Evolutionary conservation across 2,329 filamentous ascomycete genomes (phyloP).

Genomic region (Nigrograna mackinnonii): DNA sequence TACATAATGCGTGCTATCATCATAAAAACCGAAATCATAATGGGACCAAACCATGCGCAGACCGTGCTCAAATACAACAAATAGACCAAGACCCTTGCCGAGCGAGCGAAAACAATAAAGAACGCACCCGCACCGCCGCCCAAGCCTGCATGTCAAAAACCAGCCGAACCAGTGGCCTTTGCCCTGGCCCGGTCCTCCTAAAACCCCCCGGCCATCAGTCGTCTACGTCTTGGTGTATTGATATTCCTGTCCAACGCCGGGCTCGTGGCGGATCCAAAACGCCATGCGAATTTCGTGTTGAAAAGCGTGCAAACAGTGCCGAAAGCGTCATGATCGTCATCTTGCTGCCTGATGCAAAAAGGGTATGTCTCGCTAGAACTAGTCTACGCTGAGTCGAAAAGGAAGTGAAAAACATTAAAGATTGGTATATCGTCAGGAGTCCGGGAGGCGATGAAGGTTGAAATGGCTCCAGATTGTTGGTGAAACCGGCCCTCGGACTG

Average conservation of each 20-base stretch:
- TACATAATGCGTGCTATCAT: conserved; percentile 10
- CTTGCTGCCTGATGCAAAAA: conserved; percentile 36
- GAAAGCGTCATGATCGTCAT: conserved; percentile 33
- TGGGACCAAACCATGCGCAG: conserved; percentile 15
- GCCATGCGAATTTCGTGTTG: conserved; percentile 8
- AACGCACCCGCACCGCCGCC: conserved; percentile 19
- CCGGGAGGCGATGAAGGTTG: conserved; percentile 6
- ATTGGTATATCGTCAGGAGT: conserved; percentile 19
- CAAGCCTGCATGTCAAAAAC: conserved; percentile 6
- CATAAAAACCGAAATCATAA: conserved; percentile 20
- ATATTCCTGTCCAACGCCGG: conserved; percentile 23
- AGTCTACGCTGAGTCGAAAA: conserved; percentile 27
- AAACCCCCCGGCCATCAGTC: conserved; percentile 11
- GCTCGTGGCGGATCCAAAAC: conserved; percentile 12
- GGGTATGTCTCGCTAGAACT: conserved; percentile 41
- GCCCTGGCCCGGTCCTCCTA: conserved; percentile 7
- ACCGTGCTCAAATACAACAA: conserved; percentile 18
- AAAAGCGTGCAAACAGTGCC: conserved; percentile 21
- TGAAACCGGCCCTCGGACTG: no score
- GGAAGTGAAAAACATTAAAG: conserved; percentile 19
- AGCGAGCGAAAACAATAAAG: conserved; percentile 21
- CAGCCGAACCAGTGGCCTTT: not conserved
- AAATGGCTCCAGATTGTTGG: conserved; percentile 19
- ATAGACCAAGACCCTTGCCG: conserved; percentile 14
- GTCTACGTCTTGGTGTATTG: conserved; percentile 27